Evolutionary conservation across 129 eudicot species (phyloP).

Genomic region (Flaveria ramosissima): DNA sequence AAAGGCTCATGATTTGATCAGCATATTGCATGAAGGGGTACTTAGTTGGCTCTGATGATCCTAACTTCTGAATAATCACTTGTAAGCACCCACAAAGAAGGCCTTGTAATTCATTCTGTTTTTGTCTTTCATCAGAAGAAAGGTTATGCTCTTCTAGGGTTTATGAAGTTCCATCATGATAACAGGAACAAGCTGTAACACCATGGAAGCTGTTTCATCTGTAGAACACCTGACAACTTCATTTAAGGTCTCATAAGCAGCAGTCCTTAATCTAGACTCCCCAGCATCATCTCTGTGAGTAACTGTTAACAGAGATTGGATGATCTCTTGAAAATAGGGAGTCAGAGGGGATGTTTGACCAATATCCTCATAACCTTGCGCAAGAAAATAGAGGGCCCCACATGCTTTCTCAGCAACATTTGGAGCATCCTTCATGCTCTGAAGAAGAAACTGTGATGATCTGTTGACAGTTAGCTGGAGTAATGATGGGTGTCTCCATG

Average conservation of each 20-base stretch:
- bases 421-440: conserved; percentile 81
- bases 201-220: conserved; percentile 78
- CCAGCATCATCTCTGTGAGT: conserved; percentile 86
- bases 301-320: conserved; percentile 60
- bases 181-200: conserved; percentile 74
- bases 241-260: conserved; percentile 82
- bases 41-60: conserved; percentile 66
- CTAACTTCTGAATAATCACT: conserved; percentile 81
- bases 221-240: conserved; percentile 89
- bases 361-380: conserved; percentile 73
- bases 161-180: conserved; percentile 83
- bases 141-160: conserved; percentile 74
- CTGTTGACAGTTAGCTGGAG: conserved; percentile 70
- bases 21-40: conserved; percentile 70
- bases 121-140: conserved; percentile 74
- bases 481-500: conserved; percentile 64
- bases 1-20: conserved; percentile 88
- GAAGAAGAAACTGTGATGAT: conserved; percentile 69
- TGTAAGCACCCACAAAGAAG: conserved; percentile 93
- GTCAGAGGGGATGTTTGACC: conserved; percentile 66
- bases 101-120: conserved; percentile 76
- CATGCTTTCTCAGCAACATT: conserved; percentile 91
- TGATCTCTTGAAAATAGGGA: conserved; percentile 77
- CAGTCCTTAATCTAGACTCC: conserved; percentile 71
- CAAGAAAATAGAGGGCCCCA: conserved; percentile 90